Percentiles rank a stretch among this genome's conserved stretches.
Evolutionary conservation across 2,329 filamentous ascomycete species (phyloP).

Genomic region (Ophiostoma fasciatum): DNA sequence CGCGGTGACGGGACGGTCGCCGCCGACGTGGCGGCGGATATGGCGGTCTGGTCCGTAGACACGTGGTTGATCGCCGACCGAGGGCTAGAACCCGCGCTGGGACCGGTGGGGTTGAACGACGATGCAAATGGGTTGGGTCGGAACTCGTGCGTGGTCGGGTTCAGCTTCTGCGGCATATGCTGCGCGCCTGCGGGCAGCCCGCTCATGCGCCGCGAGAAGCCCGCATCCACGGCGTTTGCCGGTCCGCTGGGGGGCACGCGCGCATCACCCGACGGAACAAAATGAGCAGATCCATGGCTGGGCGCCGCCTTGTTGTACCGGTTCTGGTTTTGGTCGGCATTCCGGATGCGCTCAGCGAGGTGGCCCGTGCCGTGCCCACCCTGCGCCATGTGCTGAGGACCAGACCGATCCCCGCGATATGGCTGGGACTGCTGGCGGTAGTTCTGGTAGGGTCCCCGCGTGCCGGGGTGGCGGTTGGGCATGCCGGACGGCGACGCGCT

Average conservation of each 20-base stretch:
- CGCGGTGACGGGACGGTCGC: conserved; percentile 5
- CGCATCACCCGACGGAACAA: conserved; percentile 46
- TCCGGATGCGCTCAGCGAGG: conserved; percentile 35
- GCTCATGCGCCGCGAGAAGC: conserved; percentile 39
- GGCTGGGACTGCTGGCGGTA: conserved; percentile 32
- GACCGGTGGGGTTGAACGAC: conserved; percentile 60
- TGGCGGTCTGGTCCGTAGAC: conserved; percentile 4
- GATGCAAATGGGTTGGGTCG: conserved; percentile 69
- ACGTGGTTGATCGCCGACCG: conserved; percentile 42
- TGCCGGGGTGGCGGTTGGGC: conserved; percentile 29
- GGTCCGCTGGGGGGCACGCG: conserved; percentile 64
- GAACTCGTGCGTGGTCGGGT: conserved; percentile 62
- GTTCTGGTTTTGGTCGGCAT: conserved; percentile 29
- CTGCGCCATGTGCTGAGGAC: conserved; percentile 26
- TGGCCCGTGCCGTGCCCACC: conserved; percentile 29
- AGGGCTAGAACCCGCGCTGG: conserved; percentile 60
- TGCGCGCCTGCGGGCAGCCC: conserved; percentile 28
- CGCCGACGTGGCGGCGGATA: conserved; percentile 7
- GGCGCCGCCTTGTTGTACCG: conserved; percentile 21
- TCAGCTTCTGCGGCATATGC: conserved; percentile 42
- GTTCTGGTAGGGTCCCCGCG: conserved; percentile 33
- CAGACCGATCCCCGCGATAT: conserved; percentile 32
- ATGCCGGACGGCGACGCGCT: conserved; percentile 16
- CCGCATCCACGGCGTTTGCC: conserved; percentile 36
- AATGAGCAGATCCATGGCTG: conserved; percentile 16